These are phyloP conservation scores for Lunularia cruciata DNA, from an alignment of 225 moss, liverwort and hornwort genomes.

Conservation along the genomic window DNA sequence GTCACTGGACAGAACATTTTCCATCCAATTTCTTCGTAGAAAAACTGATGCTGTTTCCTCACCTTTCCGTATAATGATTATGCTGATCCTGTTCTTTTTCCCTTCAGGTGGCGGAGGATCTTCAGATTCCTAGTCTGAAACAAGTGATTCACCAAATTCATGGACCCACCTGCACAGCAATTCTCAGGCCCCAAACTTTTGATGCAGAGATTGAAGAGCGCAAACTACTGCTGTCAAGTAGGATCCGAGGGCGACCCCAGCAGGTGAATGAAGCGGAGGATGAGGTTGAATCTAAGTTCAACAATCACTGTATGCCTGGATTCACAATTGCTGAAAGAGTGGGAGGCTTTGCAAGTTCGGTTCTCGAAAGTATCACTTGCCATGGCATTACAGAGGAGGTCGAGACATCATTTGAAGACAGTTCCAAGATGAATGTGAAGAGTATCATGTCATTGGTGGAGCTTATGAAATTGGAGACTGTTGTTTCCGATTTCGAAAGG, in stretches of 20 bases:
- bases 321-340: neutral
- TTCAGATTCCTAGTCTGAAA: slow-evolving; percentile 1
- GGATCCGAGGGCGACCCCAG: neutral
- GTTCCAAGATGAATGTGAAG: neutral
- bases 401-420: neutral
- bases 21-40: too few species aligned
- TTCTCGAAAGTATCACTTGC: neutral
- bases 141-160: slow-evolving; percentile 13
- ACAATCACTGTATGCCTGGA: neutral
- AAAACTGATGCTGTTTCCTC: too few species aligned
- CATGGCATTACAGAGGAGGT: neutral
- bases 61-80: too few species aligned
- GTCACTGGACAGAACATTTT: too few species aligned
- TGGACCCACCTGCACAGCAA: neutral
- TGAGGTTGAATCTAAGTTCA: neutral
- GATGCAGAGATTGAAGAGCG: slow-evolving; percentile 3
- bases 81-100: too few species aligned
- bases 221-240: neutral
- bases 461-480: slow-evolving; percentile 18
- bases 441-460: slow-evolving; percentile 7
- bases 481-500: neutral
- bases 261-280: neutral
- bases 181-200: neutral
- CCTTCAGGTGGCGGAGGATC: slow-evolving; percentile 8
- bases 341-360: neutral